Base-by-base conservation (phyloP, 306 rosid species). In the Clitoria ternatea region DNA sequence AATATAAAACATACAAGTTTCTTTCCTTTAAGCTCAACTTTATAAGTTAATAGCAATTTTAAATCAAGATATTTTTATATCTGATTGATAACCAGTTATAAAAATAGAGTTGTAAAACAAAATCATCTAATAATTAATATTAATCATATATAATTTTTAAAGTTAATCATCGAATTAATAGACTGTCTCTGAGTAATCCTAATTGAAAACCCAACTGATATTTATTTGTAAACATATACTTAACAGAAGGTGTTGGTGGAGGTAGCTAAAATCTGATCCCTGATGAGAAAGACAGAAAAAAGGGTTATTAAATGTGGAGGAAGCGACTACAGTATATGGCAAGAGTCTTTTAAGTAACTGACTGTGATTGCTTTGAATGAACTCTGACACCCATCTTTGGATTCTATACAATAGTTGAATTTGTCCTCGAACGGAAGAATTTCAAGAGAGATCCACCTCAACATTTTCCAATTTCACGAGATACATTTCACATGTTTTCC, bases 401-500 rank as follows among this genome's bases (percentile, higher is more conserved):
- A 90, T 90, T 87, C 48, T 57, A 69, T 18, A 60, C 35, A 22
- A 48, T 5, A 35, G 73, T 50, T 71, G 66, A 82, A 72, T 65
- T 73, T 15, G 77, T 22, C 40, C 43, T 59, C 52, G 1, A n/a
- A 29, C 72, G 61, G 68, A 67, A 80, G 76, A 73, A 66, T 71
- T 19, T 22, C 14, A n/a, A 73, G 37, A 48, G 57, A 59, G 61
- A 30, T 26, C 39, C 93, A 92, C 98, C 87, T 75, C 85, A 81
- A 77, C 85, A 90, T 87, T 63, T 79, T 78, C 60, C 68, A 68
- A 72, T 60, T 60, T 88, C 97, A 90, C 98, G 88, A 86, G 86
- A 85, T 62, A 77, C 81, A 78, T 84, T 93, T 93, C 98, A 93
- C 98, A 83, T 87, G 98, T 88, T 84, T 77, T 83, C 75, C 70